Conservation (phyloP, 805 yeast genomes). For the Metschnikowia picachoensis region DNA sequence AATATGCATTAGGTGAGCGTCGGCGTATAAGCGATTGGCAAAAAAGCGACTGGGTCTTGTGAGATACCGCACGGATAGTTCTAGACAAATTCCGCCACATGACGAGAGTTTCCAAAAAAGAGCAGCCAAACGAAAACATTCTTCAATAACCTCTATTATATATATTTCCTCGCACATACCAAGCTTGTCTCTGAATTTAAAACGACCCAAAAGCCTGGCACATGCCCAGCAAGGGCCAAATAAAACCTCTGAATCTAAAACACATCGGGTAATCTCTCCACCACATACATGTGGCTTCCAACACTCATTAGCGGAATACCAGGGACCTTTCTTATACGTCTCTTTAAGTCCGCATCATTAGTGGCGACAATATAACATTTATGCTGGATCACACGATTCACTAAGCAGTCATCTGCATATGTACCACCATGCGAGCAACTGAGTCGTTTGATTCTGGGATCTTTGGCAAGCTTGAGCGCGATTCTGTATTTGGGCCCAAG, state of each 20-base stretch:
- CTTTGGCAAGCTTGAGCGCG: slow-evolving; percentile 88
- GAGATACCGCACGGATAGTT: too few relatives aligned
- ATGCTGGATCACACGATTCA: slow-evolving; percentile 89
- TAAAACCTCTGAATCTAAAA: slow-evolving; percentile 35
- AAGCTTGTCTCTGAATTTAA: neutral
- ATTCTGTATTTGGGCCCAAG: slow-evolving; percentile 92
- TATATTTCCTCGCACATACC: neutral
- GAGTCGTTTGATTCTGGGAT: slow-evolving; percentile 83
- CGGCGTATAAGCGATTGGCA: too few relatives aligned
- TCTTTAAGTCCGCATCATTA: slow-evolving; percentile 93
- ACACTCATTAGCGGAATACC: slow-evolving; percentile 97
- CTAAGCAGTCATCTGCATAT: slow-evolving; percentile 97
- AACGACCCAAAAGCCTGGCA: neutral
- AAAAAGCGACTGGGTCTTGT: too few relatives aligned
- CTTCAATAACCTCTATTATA: neutral
- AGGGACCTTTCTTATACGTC: slow-evolving; percentile 92
- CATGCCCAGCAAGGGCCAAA: neutral
- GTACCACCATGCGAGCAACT: slow-evolving; percentile 94
- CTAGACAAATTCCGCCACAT: too few relatives aligned
- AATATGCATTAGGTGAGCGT: too few relatives aligned
- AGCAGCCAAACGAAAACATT: too few relatives aligned
- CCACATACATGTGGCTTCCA: slow-evolving; percentile 86
- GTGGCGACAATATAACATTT: slow-evolving; percentile 97
- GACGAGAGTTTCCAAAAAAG: too few relatives aligned
- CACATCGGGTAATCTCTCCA: slow-evolving; percentile 95